Base-by-base conservation (phyloP, 148 eudicot species). In the Mesembryanthemum crystallinum region DNA sequence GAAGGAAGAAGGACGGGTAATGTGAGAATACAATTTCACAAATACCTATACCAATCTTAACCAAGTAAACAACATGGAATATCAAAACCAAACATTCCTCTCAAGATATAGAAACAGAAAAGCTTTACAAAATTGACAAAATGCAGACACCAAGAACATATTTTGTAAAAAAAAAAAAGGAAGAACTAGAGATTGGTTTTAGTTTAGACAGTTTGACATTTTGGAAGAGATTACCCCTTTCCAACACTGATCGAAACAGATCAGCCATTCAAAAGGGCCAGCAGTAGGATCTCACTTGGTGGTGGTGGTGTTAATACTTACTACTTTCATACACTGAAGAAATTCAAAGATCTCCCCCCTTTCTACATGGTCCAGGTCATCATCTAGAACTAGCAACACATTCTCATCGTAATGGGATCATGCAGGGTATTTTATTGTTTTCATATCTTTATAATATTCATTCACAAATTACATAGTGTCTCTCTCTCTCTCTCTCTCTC, bases 81-180 rank as follows among this genome's bases (percentile, higher is more conserved):
- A 74, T 25, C 57, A 52, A n/a, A 25, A 45, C 11, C 69, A 45
- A 29, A 32, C n/a, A 17, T 24, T 37, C 70, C 27, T 37, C 33
- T 66, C 29, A 21, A 66, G 51, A 23, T 28, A 66, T 7, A 18
- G 14, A 63, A 77, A 20, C 39, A 39, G 30, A 30, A 29, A 20
- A 60, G 23, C 9, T 39, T 24, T 37, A 73, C 55, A 73, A 17
- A 27, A 23, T 17, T 18, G 8, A 45, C 39, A 57, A 28, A n/a
- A 67, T 37, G 67, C 59, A 42, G 32, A 45, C 57, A 67, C 28
- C 21, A n/a, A 1, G 55, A 75, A 52, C 12, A 4, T 1, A 13
- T 28, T 28, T 12, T 55, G 74, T 28, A 18, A 72, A 72, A 21
- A 58, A 28, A n/a, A n/a, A n/a, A n/a, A n/a, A n/a, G n/a, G n/a